Conservation (phyloP, 2,329 filamentous ascomycete genomes). For the Colletotrichum sp. region DNA sequence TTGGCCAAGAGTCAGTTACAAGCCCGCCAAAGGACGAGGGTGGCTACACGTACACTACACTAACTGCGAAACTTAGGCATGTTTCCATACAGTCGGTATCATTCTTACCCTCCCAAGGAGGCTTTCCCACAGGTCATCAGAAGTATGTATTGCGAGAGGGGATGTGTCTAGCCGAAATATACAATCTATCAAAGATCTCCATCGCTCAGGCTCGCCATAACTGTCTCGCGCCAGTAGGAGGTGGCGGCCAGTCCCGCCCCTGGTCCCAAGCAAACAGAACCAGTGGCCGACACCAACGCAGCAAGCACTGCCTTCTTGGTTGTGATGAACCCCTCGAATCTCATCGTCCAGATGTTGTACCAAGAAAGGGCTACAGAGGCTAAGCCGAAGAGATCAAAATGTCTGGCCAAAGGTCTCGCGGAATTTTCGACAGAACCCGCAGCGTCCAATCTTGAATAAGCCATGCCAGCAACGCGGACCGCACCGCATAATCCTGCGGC, state of each 20-base stretch:
- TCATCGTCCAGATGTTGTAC: not conserved
- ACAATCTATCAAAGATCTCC: not conserved
- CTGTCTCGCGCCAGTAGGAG: slow-evolving; percentile 2
- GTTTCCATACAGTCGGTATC: not conserved
- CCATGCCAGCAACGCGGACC: not conserved
- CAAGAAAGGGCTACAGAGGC: not conserved
- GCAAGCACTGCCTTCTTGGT: not conserved
- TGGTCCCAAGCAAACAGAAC: not conserved
- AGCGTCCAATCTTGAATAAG: not conserved
- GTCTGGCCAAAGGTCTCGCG: slow-evolving; percentile 11
- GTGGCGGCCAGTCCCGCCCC: not conserved
- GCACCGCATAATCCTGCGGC: not conserved
- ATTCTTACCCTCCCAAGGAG: not conserved
- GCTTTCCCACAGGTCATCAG: not conserved
- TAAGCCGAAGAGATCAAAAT: not conserved
- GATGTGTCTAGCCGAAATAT: not conserved
- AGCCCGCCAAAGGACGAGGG: not conserved
- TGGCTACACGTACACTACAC: not conserved
- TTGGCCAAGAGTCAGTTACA: not conserved
- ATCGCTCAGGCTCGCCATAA: not conserved
- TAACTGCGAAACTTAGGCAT: not conserved
- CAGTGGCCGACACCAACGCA: not conserved
- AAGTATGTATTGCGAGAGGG: not conserved
- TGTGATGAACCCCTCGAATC: not conserved
- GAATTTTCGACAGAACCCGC: not conserved